Conservation (phyloP, 345 rosid species). For the Diplotaxis tenuifolia region DNA sequence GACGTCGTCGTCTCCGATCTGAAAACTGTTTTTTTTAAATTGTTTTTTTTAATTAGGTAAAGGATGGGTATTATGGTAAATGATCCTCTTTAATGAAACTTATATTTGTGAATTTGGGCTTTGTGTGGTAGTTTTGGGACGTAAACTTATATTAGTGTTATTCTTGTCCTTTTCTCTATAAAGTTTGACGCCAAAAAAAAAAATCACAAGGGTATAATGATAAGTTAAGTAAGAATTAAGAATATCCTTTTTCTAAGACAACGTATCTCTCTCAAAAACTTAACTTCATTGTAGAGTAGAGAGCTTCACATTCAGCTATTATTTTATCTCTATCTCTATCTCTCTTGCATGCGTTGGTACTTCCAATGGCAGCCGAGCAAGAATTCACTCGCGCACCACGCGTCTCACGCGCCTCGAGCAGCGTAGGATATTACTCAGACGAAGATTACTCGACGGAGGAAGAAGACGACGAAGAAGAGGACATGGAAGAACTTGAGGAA, state of each 20-base stretch:
- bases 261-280: constrained; percentile 20
- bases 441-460: constrained; percentile 35
- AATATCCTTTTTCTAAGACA: background rate
- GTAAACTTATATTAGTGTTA: too few species aligned
- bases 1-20: too few species aligned
- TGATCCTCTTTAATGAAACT: too few species aligned
- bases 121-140: too few species aligned
- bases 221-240: background rate
- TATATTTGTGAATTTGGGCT: too few species aligned
- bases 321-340: background rate
- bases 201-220: background rate
- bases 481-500: constrained; percentile 35
- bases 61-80: too few species aligned
- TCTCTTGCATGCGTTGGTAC: constrained; percentile 25
- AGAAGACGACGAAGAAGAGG: constrained; percentile 32
- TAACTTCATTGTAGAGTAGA: constrained; percentile 8
- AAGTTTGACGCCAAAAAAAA: too few species aligned
- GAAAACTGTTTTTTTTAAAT: too few species aligned
- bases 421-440: constrained; percentile 41
- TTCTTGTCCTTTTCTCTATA: too few species aligned
- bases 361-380: constrained; percentile 41
- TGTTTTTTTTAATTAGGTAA: too few species aligned
- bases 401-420: constrained; percentile 32
- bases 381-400: constrained; percentile 38
- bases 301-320: background rate